These are phyloP conservation scores for Alternaria brassicae DNA, from an alignment of 2,329 filamentous ascomycete genomes.

Conservation along the genomic window DNA sequence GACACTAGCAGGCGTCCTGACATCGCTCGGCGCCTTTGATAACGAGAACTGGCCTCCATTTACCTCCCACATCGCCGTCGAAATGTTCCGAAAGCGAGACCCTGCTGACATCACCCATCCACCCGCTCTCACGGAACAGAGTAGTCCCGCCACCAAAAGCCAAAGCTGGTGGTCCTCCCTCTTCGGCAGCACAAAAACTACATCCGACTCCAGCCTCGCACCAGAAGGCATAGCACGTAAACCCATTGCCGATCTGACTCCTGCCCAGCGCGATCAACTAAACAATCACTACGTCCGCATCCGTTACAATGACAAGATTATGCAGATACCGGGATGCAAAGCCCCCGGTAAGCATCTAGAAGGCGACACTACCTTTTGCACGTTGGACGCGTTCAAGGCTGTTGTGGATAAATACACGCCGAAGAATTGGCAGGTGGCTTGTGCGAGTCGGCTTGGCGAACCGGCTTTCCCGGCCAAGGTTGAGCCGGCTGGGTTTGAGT, in stretches of 20 bases:
- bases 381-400: conserved; percentile 88
- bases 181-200: conserved; percentile 38
- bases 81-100: conserved; percentile 74
- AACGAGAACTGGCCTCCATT: conserved; percentile 85
- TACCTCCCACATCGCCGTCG: conserved; percentile 88
- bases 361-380: conserved; percentile 89
- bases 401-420: conserved; percentile 93
- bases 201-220: conserved; percentile 5
- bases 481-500: conserved; percentile 46
- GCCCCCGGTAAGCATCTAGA: conserved; percentile 79
- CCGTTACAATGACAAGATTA: conserved; percentile 85
- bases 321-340: conserved; percentile 83
- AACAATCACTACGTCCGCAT: conserved; percentile 86
- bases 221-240: conserved; percentile 66
- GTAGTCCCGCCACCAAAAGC: conserved; percentile 14
- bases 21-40: conserved; percentile 80
- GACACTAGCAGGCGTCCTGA: conserved; percentile 80
- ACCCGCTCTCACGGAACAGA: conserved; percentile 2
- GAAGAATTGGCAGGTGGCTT: conserved; percentile 74
- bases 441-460: conserved; percentile 63
- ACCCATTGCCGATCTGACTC: conserved; percentile 62
- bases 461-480: conserved; percentile 57
- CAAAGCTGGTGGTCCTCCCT: conserved; percentile 49
- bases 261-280: conserved; percentile 65
- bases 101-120: not conserved